These are phyloP conservation scores for Pseudocercospora fuligena DNA, from an alignment of 2,329 filamentous ascomycete species.

Conservation along the genomic window DNA sequence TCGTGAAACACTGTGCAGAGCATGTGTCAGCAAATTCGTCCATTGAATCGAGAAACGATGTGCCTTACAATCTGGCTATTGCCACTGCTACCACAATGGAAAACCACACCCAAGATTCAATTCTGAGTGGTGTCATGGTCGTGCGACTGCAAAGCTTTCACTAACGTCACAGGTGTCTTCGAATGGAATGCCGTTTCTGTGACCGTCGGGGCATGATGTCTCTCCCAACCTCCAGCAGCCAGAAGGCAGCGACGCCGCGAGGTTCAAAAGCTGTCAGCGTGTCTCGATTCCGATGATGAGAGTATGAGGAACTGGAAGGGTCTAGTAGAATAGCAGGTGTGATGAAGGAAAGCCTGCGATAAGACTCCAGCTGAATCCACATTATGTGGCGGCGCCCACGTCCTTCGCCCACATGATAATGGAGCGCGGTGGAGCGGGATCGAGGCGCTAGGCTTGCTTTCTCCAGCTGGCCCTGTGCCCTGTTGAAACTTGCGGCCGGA, in stretches of 20 bases:
- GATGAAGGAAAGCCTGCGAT: not conserved
- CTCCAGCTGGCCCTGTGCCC: not conserved
- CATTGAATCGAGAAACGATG: not conserved
- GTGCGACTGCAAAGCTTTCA: not conserved
- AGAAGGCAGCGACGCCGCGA: not conserved
- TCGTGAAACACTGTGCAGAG: slow-evolving; percentile 47
- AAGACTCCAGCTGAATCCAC: slow-evolving; percentile 1
- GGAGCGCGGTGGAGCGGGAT: not conserved
- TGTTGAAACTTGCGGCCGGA: not conserved
- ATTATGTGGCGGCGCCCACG: not conserved
- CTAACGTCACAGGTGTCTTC: slow-evolving; percentile 12
- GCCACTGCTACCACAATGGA: slow-evolving; percentile 47
- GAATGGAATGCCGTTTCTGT: slow-evolving; percentile 6
- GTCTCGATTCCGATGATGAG: not conserved
- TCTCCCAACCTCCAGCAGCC: not conserved
- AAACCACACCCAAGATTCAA: slow-evolving; percentile 50
- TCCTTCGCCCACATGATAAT: not conserved
- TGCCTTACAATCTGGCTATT: slow-evolving; percentile 47
- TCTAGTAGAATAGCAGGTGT: not conserved
- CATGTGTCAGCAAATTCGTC: not conserved
- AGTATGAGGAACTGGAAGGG: not conserved
- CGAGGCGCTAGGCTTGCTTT: slow-evolving; percentile 1
- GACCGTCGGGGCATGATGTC: not conserved
- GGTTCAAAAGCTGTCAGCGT: not conserved
- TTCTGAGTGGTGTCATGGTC: slow-evolving; percentile 43